These are phyloP conservation scores for Melastoma malabathricum DNA, from an alignment of 345 rosid genomes.

Conservation along the genomic window DNA sequence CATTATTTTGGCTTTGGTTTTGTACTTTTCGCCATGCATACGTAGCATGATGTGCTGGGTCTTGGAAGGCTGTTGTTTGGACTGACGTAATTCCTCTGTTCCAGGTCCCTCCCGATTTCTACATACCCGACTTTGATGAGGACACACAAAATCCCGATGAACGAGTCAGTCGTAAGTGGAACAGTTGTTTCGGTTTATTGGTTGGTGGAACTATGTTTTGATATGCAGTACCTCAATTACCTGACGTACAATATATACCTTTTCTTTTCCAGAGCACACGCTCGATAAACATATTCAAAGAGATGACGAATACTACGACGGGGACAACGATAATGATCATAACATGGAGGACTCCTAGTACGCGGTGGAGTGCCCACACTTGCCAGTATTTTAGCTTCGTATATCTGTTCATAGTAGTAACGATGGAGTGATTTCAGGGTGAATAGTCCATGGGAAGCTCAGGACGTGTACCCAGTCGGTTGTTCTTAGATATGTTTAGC, in stretches of 20 bases:
- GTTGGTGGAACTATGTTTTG: not conserved
- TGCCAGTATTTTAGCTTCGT: no score
- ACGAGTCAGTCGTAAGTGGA: conserved; percentile 70
- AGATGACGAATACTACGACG: conserved; percentile 77
- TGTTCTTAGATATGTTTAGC: no score
- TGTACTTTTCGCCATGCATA: no score
- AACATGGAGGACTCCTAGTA: conserved; percentile 24
- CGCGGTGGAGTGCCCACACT: not conserved
- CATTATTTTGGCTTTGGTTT: no score
- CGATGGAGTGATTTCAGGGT: no score
- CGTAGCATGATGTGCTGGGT: not conserved
- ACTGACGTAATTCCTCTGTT: conserved; percentile 1
- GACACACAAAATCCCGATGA: conserved; percentile 83
- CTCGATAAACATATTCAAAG: conserved; percentile 84
- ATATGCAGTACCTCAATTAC: not conserved
- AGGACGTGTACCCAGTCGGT: no score
- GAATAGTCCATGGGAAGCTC: no score
- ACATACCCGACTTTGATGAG: conserved; percentile 86
- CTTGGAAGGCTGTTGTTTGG: not conserved
- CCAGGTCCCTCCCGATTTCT: conserved; percentile 96
- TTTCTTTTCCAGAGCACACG: conserved; percentile 41
- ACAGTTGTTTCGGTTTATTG: not conserved
- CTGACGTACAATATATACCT: not conserved
- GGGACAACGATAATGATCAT: conserved; percentile 74
- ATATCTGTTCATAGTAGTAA: no score